phyloP scores from a whole-genome alignment of 2,329 filamentous ascomycete genomes.

The Zasmidium citrigriseum region DNA sequence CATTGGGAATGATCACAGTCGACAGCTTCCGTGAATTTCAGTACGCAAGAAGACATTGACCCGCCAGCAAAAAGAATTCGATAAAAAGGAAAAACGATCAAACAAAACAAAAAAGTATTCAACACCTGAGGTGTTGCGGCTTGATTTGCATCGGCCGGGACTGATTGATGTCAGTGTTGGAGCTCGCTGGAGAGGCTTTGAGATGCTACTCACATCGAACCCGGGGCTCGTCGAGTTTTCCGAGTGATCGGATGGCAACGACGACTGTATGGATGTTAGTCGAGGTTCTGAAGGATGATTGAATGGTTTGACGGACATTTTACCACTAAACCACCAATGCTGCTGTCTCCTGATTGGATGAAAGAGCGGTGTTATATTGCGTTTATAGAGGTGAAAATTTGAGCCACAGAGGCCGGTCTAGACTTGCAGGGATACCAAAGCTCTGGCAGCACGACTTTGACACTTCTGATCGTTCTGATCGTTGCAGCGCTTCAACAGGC shows the following conservation, averaged over 20 bases:
- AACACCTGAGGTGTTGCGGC: not conserved
- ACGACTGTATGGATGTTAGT: not conserved
- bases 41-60: too few species aligned
- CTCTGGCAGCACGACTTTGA: too few species aligned
- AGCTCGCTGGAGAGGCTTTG: not conserved
- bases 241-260: not conserved
- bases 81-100: not conserved
- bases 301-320: constrained; percentile 3
- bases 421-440: too few species aligned
- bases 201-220: constrained; percentile 5
- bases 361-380: too few species aligned
- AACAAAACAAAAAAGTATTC: not conserved
- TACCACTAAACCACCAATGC: constrained; percentile 17
- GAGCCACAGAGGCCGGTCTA: too few species aligned
- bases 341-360: too few species aligned
- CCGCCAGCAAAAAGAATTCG: not conserved
- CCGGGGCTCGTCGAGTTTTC: constrained; percentile 6
- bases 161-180: not conserved
- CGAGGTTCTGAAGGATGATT: not conserved
- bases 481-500: too few species aligned
- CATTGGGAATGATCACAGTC: too few species aligned
- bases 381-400: too few species aligned
- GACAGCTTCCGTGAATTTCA: too few species aligned
- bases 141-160: not conserved
- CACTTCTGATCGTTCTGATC: too few species aligned